A percentile compares a stretch with the other conserved stretches of the same genome.
Evolutionary conservation across 345 rosid species (phyloP).

Genomic region (Eucalyptus rudis): DNA sequence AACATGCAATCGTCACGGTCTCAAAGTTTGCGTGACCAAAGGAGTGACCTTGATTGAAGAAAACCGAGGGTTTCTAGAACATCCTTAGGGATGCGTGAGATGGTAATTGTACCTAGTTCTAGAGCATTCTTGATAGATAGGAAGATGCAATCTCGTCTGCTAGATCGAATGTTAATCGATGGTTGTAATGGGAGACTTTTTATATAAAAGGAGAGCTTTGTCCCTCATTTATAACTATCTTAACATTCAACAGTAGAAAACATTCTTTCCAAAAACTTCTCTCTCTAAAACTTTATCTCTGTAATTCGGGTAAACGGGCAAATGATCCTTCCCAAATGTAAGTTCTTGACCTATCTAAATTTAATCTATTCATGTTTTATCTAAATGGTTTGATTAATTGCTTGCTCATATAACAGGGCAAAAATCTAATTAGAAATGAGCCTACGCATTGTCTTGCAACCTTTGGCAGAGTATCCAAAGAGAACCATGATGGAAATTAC

Average conservation of each 20-base stretch:
- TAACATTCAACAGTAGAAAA: no score
- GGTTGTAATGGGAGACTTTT: no score
- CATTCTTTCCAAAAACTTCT: no score
- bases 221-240: background rate
- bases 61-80: background rate
- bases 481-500: constrained; percentile 54
- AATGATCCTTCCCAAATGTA: no score
- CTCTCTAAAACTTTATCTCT: no score
- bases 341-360: no score
- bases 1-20: background rate
- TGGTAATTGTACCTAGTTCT: background rate
- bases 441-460: constrained; percentile 68
- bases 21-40: background rate
- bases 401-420: background rate
- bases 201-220: background rate
- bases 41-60: background rate
- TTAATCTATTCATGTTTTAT: no score
- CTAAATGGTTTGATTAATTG: background rate
- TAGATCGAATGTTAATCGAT: no score
- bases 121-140: background rate
- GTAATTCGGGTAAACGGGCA: rapidly evolving
- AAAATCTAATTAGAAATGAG: background rate
- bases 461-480: constrained; percentile 47
- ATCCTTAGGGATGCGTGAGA: background rate
- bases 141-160: background rate